Evolutionary conservation across 2,329 filamentous ascomycete species (phyloP).

Genomic region (Amauroascus verrucosus): DNA sequence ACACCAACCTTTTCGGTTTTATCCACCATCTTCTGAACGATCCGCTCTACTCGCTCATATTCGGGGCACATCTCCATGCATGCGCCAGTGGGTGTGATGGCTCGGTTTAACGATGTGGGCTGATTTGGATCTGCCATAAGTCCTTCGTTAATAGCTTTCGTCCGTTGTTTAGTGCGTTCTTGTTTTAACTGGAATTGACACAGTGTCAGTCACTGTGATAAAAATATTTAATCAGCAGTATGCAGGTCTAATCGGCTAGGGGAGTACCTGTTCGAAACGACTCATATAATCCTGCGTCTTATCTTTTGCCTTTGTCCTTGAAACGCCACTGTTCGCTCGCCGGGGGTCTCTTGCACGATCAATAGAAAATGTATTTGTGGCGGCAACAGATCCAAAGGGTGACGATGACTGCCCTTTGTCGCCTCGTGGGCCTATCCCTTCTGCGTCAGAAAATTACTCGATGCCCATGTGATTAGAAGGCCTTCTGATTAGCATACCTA

Average conservation of each 20-base stretch:
- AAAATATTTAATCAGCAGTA: constrained; percentile 2
- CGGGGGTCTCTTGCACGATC: constrained; percentile 17
- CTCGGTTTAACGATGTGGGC: constrained; percentile 49
- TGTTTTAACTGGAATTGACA: constrained; percentile 37
- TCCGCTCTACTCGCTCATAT: constrained; percentile 51
- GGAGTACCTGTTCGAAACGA: constrained; percentile 19
- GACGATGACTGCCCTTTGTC: neutral
- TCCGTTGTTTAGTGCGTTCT: constrained; percentile 41
- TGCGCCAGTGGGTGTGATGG: constrained; percentile 51
- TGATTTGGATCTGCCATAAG: constrained; percentile 51
- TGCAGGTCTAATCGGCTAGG: neutral
- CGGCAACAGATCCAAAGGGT: neutral
- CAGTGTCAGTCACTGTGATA: constrained; percentile 2
- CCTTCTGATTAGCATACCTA: constrained; percentile 1
- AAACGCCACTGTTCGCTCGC: neutral
- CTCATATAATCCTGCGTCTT: constrained; percentile 13
- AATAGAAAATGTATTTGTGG: constrained; percentile 6
- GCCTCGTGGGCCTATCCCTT: neutral
- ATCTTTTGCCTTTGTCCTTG: neutral
- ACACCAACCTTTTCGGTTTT: constrained; percentile 46
- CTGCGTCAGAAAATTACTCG: neutral
- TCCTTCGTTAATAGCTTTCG: constrained; percentile 43
- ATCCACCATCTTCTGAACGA: constrained; percentile 53
- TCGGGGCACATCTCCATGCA: constrained; percentile 57
- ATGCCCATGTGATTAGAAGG: neutral